Evolutionary conservation across 208 protist genomes (phyloP).

Genomic region (Acanthamoeba triangularis): DNA sequence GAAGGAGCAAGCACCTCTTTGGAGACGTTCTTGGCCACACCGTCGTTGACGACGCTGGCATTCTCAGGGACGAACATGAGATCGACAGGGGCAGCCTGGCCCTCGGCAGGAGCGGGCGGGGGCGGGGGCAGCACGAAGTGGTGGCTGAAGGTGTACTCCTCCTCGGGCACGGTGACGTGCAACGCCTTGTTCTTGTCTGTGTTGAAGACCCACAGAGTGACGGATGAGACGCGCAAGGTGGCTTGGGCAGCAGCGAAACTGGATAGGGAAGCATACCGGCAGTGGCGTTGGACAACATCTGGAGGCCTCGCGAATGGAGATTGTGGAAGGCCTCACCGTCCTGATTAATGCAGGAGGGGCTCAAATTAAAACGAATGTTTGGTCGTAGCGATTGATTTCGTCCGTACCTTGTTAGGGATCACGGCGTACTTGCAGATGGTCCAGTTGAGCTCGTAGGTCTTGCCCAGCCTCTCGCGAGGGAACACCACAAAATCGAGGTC

Average conservation of each 20-base stretch:
- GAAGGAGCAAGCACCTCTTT: slow-evolving; percentile 8
- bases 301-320: slow-evolving; percentile 63
- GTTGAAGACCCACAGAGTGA: neutral
- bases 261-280: neutral
- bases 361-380: neutral
- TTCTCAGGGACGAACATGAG: slow-evolving; percentile 43
- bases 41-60: slow-evolving; percentile 46
- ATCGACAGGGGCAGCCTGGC: slow-evolving; percentile 27
- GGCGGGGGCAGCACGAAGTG: slow-evolving; percentile 63
- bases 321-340: slow-evolving; percentile 70
- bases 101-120: slow-evolving; percentile 49
- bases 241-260: neutral
- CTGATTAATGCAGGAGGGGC: neutral
- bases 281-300: slow-evolving; percentile 52
- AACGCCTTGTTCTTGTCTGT: slow-evolving; percentile 70
- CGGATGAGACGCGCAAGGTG: neutral
- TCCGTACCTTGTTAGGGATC: slow-evolving; percentile 61
- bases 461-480: slow-evolving; percentile 65
- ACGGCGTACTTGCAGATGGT: slow-evolving; percentile 74
- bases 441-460: slow-evolving; percentile 67
- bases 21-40: slow-evolving; percentile 52
- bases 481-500: slow-evolving; percentile 53
- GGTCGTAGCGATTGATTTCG: neutral
- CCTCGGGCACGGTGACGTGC: slow-evolving; percentile 52
- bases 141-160: slow-evolving; percentile 54